phyloP scores from a whole-genome alignment of 208 protist genomes.

The Porcisia hertigi region DNA sequence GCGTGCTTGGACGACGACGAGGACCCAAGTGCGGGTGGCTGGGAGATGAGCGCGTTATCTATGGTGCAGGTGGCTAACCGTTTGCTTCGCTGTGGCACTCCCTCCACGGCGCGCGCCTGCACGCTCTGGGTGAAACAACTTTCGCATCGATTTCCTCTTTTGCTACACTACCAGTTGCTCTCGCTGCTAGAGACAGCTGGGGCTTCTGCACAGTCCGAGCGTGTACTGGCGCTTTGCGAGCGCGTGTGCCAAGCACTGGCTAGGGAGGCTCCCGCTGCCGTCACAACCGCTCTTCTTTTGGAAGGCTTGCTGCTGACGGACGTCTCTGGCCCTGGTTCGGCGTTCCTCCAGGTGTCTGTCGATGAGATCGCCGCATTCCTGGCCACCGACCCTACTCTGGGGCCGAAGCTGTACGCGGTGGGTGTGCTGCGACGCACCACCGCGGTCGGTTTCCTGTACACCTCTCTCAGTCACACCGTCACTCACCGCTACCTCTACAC shows the following conservation, averaged over 20 bases:
- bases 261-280: conserved; percentile 17
- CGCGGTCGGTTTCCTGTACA: conserved; percentile 15
- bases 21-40: conserved; percentile 20
- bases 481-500: conserved; percentile 36
- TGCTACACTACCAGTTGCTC: conserved; percentile 70
- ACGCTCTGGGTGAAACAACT: conserved; percentile 62
- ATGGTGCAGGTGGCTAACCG: conserved; percentile 50
- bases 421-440: conserved; percentile 56
- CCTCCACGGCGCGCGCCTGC: conserved; percentile 42
- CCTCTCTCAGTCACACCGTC: conserved; percentile 20
- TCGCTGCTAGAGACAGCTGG: conserved; percentile 46
- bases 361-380: conserved; percentile 24
- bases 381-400: conserved; percentile 20
- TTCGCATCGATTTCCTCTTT: conserved; percentile 49
- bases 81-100: conserved; percentile 40
- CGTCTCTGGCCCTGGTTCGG: conserved; percentile 19
- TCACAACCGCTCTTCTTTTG: conserved; percentile 27
- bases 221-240: conserved; percentile 37
- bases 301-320: conserved; percentile 47
- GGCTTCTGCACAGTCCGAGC: conserved; percentile 45
- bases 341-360: conserved; percentile 19
- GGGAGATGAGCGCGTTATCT: conserved; percentile 23
- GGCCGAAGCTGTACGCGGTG: conserved; percentile 48
- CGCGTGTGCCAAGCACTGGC: conserved; percentile 40
- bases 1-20: conserved; percentile 2